Evolutionary conservation across 2,329 filamentous ascomycete genomes (phyloP).

Genomic region (Colletotrichum limetticola): DNA sequence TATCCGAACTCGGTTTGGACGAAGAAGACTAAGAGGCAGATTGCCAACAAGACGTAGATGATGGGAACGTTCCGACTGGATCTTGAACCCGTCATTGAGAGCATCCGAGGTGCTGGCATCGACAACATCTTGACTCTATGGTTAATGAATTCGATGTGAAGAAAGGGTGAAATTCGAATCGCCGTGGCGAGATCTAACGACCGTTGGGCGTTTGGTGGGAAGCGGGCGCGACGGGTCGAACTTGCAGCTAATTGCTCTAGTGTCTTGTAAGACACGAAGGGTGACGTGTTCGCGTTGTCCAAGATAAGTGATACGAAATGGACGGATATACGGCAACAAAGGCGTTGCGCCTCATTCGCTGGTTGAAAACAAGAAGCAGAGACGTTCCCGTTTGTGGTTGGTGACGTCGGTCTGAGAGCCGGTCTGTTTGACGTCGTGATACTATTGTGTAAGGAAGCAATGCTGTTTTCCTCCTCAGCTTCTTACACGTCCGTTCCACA

Average conservation of each 20-base stretch:
- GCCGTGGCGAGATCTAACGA: too few relatives aligned
- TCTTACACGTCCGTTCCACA: neutral
- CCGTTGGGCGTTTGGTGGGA: too few relatives aligned
- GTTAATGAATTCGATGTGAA: neutral
- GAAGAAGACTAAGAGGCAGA: constrained; percentile 13
- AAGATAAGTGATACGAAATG: neutral
- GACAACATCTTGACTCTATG: constrained; percentile 9
- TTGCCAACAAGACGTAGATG: neutral
- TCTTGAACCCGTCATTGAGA: neutral
- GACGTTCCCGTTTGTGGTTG: neutral
- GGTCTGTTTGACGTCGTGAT: neutral
- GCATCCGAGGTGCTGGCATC: constrained; percentile 17
- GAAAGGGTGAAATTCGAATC: neutral
- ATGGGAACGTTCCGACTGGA: neutral
- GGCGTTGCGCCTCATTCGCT: neutral
- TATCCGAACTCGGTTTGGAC: constrained; percentile 1
- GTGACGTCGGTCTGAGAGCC: neutral
- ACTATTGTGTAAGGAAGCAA: neutral
- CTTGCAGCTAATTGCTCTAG: neutral
- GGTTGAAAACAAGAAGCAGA: neutral
- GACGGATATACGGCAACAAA: neutral
- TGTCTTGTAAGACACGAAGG: neutral
- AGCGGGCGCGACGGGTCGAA: neutral
- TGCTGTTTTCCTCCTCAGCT: neutral
- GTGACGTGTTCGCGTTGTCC: neutral